These are phyloP conservation scores for Naganishia onofrii DNA, from an alignment of 768 basidiomycete genomes.

Conservation along the genomic window DNA sequence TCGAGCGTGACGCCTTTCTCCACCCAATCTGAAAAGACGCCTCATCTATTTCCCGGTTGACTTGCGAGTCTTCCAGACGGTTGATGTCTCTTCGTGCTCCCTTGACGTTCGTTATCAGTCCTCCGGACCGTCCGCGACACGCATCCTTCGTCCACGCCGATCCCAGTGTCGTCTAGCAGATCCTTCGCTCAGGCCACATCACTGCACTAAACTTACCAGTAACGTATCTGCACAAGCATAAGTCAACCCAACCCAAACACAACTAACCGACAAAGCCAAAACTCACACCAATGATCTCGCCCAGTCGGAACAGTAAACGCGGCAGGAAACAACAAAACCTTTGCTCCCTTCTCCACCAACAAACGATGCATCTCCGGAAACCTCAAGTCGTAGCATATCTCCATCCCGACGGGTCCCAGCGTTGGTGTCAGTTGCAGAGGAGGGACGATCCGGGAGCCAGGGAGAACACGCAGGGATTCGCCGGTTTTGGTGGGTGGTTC, in stretches of 20 bases:
- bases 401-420: slow-evolving; percentile 43
- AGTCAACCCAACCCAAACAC: too few relatives aligned
- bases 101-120: too few relatives aligned
- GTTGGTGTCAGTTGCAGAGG: slow-evolving; percentile 34
- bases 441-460: slow-evolving; percentile 36
- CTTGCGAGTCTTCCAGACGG: too few relatives aligned
- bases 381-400: slow-evolving; percentile 50
- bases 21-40: too few relatives aligned
- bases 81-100: too few relatives aligned
- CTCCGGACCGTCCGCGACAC: too few relatives aligned
- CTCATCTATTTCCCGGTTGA: too few relatives aligned
- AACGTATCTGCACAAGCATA: slow-evolving; percentile 31
- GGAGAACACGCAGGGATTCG: slow-evolving; percentile 40
- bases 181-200: too few relatives aligned
- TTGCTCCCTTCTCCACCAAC: slow-evolving; percentile 39
- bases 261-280: too few relatives aligned
- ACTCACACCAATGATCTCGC: slow-evolving; percentile 47
- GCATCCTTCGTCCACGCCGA: too few relatives aligned
- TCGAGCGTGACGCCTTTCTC: too few relatives aligned
- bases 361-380: slow-evolving; percentile 48
- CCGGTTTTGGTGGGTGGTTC: slow-evolving; percentile 37
- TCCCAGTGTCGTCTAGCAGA: too few relatives aligned
- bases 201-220: slow-evolving; percentile 24
- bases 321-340: slow-evolving; percentile 42
- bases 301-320: slow-evolving; percentile 50